Evolutionary conservation across 2,329 filamentous ascomycete genomes (phyloP), one percentile per base, ranked within the genome.

Genomic region (Reticulascus tulasneorum): DNA sequence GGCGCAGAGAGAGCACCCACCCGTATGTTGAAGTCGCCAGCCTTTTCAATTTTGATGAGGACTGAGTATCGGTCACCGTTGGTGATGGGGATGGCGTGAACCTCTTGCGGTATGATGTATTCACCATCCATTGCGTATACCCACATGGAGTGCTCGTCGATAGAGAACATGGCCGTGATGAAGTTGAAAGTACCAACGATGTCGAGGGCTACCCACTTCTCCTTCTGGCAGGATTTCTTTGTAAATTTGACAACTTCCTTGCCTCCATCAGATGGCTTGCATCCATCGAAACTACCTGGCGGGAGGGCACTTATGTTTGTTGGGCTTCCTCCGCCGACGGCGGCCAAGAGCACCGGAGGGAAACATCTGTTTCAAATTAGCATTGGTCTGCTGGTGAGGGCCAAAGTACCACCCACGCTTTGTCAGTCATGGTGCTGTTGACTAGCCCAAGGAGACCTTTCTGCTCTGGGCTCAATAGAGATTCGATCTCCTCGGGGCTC

Each of bases 31-130:
- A 75, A 82, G 38, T 71, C 57, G 1, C 70, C 71, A 1, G 63
- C 50, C 25, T 66, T 62, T 26, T 67, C 54, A 5, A 76, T 56
- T 39, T 66, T 54, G 42, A 75, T 47, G 30, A 77, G 49, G 2
- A 77, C 58, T 0, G 73, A 75, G 48, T 69, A 76, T 6, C 75
- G 65, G 42, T 71, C 71, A 10, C 74, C 75, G 40, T 73, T 77
- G 43, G 59, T 58, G 5, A 78, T 47, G 1, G 52, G 48, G 11
- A 45, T 40, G 13, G 42, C 42, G 19, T 45, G 35, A 3, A 45
- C 42, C 5, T 60, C 59, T 33, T 69, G 59, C 4, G 75, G 76
- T 42, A 68, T 55, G 34, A 79, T 69, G 49, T 75, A 77, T 8
- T 66, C 56, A 4, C 69, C 73, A 39, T 78, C 75, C 33, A 74